Conservation (phyloP, 2,329 filamentous ascomycete species). For the Tolypocladium ovalisporum region DNA sequence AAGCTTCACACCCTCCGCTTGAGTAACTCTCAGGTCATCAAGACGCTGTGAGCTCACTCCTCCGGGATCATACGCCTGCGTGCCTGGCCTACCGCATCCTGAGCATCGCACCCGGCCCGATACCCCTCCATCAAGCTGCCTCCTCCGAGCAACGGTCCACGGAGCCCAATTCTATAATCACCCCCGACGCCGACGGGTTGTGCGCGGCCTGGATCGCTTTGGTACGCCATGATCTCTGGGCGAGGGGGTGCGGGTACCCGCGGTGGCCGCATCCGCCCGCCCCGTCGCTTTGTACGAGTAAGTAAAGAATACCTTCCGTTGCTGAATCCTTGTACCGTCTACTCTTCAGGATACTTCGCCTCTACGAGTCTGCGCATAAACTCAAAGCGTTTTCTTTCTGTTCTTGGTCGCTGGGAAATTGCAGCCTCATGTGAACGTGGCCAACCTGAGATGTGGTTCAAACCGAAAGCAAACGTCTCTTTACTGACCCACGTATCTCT, state of each 20-base stretch:
- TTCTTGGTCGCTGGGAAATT: not conserved
- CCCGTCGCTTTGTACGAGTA: conserved; percentile 31
- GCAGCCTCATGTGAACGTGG: not conserved
- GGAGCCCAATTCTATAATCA: not conserved
- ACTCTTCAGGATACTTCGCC: too few species aligned
- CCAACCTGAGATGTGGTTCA: not conserved
- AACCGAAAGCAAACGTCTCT: not conserved
- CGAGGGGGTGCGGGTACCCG: conserved; percentile 31
- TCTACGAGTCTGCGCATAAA: not conserved
- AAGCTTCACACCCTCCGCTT: not conserved
- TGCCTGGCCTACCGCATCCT: not conserved
- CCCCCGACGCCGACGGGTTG: not conserved
- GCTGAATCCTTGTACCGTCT: not conserved
- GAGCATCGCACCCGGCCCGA: not conserved
- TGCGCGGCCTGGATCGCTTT: not conserved
- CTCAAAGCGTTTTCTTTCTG: too few species aligned
- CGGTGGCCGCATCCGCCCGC: conserved; percentile 29
- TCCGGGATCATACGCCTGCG: too few species aligned
- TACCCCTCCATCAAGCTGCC: not conserved
- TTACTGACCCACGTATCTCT: conserved; percentile 11
- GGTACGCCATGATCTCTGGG: conserved; percentile 33
- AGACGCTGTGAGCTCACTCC: not conserved
- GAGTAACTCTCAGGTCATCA: not conserved
- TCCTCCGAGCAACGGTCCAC: not conserved
- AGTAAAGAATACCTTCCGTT: conserved; percentile 11